phyloP scores from a whole-genome alignment of 306 rosid species.

The Begonia peltatifolia region DNA sequence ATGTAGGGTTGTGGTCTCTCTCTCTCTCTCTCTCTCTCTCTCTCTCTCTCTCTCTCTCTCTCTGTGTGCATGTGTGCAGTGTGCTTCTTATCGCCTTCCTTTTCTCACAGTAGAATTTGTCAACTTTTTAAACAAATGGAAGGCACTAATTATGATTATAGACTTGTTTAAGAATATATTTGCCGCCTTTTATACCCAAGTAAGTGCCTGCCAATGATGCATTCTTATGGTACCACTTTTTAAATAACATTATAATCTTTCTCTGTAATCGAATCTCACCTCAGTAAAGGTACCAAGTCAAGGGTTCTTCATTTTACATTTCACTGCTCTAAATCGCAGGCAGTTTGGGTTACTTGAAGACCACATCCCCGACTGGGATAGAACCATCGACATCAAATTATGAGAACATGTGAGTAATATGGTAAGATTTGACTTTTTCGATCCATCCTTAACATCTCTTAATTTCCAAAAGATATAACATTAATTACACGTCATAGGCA shows the following conservation, averaged over 20 bases:
- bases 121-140: conserved; percentile 12
- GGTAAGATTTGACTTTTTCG: no score
- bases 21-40: conserved; percentile 1
- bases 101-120: conserved; percentile 16
- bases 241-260: not conserved
- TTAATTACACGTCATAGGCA: no score
- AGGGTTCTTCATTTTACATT: no score
- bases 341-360: no score
- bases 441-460: no score
- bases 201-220: conserved; percentile 24
- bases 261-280: not conserved
- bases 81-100: conserved; percentile 36
- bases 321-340: no score
- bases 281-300: no score
- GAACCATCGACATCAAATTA: no score
- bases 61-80: conserved; percentile 1
- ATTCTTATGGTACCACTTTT: conserved; percentile 10
- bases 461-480: no score
- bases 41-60: not conserved
- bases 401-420: no score
- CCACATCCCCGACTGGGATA: no score
- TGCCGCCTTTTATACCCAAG: conserved; percentile 11
- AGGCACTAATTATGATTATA: conserved; percentile 32
- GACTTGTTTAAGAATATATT: not conserved
- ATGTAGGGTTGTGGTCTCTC: conserved; percentile 39